phyloP scores from a whole-genome alignment of 2,329 filamentous ascomycete species.

The Aspergillus phoenicis region DNA sequence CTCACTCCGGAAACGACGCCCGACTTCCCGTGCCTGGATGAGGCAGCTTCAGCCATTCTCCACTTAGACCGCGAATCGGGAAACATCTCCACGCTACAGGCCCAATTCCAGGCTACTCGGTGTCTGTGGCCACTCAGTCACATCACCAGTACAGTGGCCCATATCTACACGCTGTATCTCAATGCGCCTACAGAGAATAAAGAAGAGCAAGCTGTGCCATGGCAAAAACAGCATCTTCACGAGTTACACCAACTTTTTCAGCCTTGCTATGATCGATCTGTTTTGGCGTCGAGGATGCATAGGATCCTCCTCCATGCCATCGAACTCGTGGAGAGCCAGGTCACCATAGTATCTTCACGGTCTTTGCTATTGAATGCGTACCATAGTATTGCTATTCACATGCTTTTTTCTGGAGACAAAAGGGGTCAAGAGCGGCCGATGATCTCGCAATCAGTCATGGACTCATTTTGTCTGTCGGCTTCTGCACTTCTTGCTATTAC shows the following conservation, averaged over 20 bases:
- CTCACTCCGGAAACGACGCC: conserved; percentile 18
- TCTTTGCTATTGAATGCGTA: conserved; percentile 6
- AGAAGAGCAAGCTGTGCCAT: not conserved
- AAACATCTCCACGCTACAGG: conserved; percentile 18
- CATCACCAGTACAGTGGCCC: conserved; percentile 9
- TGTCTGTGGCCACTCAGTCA: conserved; percentile 13
- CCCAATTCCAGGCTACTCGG: conserved; percentile 9
- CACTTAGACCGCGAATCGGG: conserved; percentile 21
- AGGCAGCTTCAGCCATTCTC: conserved; percentile 21
- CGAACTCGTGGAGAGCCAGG: not conserved
- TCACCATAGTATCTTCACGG: not conserved
- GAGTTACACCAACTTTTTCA: conserved; percentile 12
- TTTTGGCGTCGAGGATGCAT: conserved; percentile 1
- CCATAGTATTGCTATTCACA: conserved; percentile 9
- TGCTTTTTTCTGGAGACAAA: conserved; percentile 1
- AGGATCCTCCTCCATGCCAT: conserved; percentile 10
- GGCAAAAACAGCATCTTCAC: conserved; percentile 12
- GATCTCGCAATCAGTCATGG: not conserved
- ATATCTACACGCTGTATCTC: conserved; percentile 9
- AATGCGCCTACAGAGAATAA: not conserved
- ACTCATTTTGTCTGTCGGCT: conserved; percentile 9
- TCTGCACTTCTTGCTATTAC: conserved; percentile 2
- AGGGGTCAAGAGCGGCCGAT: not conserved
- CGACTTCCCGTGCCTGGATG: conserved; percentile 24
- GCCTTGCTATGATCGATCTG: conserved; percentile 1